Evolutionary conservation across 1,139 yeast species (phyloP), one percentile per base, ranked within the genome.

Genomic region (Nakaseomyces bracarensis): DNA sequence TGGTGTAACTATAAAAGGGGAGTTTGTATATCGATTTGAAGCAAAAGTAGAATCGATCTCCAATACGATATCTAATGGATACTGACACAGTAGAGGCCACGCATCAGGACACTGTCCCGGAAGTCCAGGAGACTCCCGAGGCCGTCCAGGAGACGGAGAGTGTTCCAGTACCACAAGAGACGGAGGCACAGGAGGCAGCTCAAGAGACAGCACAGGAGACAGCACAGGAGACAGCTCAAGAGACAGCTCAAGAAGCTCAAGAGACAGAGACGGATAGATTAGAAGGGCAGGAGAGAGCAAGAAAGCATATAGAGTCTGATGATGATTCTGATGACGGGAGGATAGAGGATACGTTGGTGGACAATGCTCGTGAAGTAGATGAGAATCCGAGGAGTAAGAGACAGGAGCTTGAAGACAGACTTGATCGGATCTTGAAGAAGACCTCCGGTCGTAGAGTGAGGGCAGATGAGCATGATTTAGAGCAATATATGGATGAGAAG

Each of bases 401-500:
- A 55, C 73, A 86, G 53, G 79, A 77, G 48, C 72, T 91, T 52
- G 97, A 91, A 64, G 89, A 79, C 47, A 77, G 74, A 53, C 75
- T 91, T 70, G 87, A 81, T 50, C 75, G 77, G 39, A 89, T 95
- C 2, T 67, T 87, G 45, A 79, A 83, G 60, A 73, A 76, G 46
- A 69, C 74, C 28, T 75, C 81, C 46, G 70, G 74, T 18, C 70
- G 71, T 55, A 74, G 78, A 50, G 69, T 73, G 43, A 77, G 73
- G 60, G 78, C 78, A 39, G 93, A 84, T 54, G 97, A 89, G 55
- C 95, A 85, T 58, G 97, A 89, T 65, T 68, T 91, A 53, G 97
- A 89, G 61, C 81, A 86, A 59, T 83, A 86, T 80, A 94, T 89
- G 63, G 99, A 93, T 67, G 97, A 89, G 59, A 74, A 77, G 50